Percentiles rank a stretch among this genome's conserved stretches.
Conservation (phyloP, 116 monocot species). For the Cymodocea nodosa region DNA sequence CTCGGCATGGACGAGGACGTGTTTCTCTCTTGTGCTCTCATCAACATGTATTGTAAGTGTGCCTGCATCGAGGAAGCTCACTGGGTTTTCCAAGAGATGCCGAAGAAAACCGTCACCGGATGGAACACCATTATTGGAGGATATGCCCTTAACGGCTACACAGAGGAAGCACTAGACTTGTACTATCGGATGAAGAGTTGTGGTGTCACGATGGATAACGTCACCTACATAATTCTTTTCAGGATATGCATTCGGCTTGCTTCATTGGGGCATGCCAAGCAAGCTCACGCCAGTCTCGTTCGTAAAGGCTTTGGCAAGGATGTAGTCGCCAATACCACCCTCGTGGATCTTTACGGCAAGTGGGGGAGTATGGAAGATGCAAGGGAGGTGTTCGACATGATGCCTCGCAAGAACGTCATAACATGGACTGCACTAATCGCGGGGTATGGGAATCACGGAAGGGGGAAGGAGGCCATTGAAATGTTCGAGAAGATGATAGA, state of each 20-base stretch:
- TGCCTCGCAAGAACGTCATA: constrained; percentile 65
- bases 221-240: too few relatives aligned
- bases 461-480: constrained; percentile 45
- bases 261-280: too few relatives aligned
- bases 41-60: constrained; percentile 79
- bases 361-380: constrained; percentile 86
- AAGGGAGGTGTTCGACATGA: constrained; percentile 66
- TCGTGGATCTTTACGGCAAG: constrained; percentile 82
- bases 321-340: constrained; percentile 58
- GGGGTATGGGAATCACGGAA: constrained; percentile 71
- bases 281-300: too few relatives aligned
- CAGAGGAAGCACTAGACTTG: too few relatives aligned
- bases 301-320: constrained; percentile 61
- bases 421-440: constrained; percentile 95
- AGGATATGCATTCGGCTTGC: too few relatives aligned
- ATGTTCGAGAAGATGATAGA: too few relatives aligned
- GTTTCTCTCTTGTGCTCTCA: constrained; percentile 50
- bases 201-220: too few relatives aligned
- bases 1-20: constrained; percentile 28
- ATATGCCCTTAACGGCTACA: too few relatives aligned
- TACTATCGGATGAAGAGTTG: too few relatives aligned
- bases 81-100: constrained; percentile 65
- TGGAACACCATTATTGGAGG: too few relatives aligned
- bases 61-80: constrained; percentile 50
- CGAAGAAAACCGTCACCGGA: too few relatives aligned